Evolutionary conservation across 805 yeast genomes (phyloP).

Genomic region (Danielia oregonensis): DNA sequence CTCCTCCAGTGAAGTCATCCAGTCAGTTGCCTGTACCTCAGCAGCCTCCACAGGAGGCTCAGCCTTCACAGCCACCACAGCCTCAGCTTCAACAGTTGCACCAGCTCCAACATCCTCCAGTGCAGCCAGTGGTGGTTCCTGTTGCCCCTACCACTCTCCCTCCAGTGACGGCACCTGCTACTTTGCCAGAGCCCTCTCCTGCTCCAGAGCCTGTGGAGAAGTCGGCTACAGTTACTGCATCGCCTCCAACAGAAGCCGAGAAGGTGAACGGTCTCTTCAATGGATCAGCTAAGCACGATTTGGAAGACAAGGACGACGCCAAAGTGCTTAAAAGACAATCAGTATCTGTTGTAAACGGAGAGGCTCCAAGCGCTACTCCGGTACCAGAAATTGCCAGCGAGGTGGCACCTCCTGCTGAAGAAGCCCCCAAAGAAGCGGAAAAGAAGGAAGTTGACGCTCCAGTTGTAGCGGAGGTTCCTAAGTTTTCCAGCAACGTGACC

Average conservation of each 20-base stretch:
- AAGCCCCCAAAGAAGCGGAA: conserved; percentile 12
- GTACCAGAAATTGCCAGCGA: conserved; percentile 14
- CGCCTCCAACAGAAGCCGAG: conserved; percentile 1
- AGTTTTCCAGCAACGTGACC: conserved; percentile 19
- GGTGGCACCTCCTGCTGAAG: conserved; percentile 21
- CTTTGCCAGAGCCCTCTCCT: conserved; percentile 1
- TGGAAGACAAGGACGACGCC: conserved; percentile 36
- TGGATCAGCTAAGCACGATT: conserved; percentile 30
- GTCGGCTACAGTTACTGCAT: conserved; percentile 1
- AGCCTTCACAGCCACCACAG: conserved; percentile 3
- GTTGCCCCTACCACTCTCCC: conserved; percentile 6
- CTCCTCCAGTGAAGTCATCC: neutral
- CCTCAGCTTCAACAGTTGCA: conserved; percentile 3
- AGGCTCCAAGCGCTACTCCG: conserved; percentile 10
- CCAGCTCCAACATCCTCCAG: conserved; percentile 3
- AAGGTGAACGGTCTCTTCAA: conserved; percentile 5
- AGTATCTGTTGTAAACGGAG: conserved; percentile 12
- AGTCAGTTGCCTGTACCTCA: conserved; percentile 1
- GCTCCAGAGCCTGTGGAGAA: conserved; percentile 1
- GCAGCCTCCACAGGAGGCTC: conserved; percentile 6
- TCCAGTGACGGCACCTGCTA: conserved; percentile 3
- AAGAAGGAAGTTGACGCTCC: conserved; percentile 5
- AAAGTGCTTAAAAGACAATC: conserved; percentile 23
- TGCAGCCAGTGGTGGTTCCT: conserved; percentile 5
- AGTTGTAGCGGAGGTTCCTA: conserved; percentile 9